These are phyloP conservation scores for Cyclotella choctawhatcheeana DNA, from an alignment of 108 stramenopile genomes.

Conservation along the genomic window DNA sequence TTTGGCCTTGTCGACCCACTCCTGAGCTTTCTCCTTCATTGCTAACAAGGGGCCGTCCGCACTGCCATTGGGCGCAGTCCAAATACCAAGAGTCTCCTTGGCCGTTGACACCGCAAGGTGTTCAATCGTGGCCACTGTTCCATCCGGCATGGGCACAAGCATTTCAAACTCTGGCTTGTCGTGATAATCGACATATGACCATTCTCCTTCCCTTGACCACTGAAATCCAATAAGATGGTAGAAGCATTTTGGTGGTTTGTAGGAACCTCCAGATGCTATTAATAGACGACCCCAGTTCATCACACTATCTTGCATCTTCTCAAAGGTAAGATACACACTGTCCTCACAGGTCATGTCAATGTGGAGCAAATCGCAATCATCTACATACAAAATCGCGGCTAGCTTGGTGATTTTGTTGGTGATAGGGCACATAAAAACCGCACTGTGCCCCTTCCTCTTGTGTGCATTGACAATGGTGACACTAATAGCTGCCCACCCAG, in stretches of 20 bases:
- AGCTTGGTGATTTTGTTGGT: too few species aligned
- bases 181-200: constrained; percentile 18
- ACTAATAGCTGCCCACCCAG: too few species aligned
- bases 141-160: constrained; percentile 14
- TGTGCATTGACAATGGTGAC: too few species aligned
- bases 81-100: constrained; percentile 19
- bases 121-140: background rate
- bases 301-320: too few species aligned
- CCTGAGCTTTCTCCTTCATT: constrained; percentile 19
- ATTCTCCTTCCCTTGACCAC: constrained; percentile 9
- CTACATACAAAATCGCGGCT: background rate
- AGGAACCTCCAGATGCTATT: constrained; percentile 20
- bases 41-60: background rate
- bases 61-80: constrained; percentile 3
- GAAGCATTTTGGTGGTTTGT: constrained; percentile 27
- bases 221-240: constrained; percentile 22
- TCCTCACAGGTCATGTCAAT: constrained; percentile 1
- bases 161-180: background rate
- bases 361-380: constrained; percentile 12
- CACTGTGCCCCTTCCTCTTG: too few species aligned
- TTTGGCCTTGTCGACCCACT: constrained; percentile 17
- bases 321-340: background rate
- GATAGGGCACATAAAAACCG: too few species aligned
- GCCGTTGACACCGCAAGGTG: background rate
- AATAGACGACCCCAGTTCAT: constrained; percentile 14